Evolutionary conservation across 176 grass and related monocot species (phyloP), one percentile per base, ranked within the genome.

Genomic region (Bothriochloa decipiens): DNA sequence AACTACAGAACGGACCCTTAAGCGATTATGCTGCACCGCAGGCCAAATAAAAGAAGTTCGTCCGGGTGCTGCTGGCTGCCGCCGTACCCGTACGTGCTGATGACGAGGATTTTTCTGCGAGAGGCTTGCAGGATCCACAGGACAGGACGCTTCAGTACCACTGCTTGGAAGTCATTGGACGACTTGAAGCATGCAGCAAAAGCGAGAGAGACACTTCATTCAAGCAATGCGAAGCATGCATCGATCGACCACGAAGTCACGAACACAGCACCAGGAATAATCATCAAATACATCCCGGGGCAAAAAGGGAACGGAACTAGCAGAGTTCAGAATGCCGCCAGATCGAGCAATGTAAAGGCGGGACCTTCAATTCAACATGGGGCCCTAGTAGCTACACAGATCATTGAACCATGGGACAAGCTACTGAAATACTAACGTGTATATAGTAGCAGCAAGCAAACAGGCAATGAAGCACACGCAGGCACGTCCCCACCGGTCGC

Each of bases 141-240:
- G 6, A 42, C 8, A 40, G 72, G 47, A 22, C 37, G 72, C 7
- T 22, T 35, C 8, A 26, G 23, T 71, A 42, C 80, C 68, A 61
- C 67, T 42, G 10, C 67, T 32, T 72, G 5, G 22, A 77, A 84
- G 73, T 77, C 36, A 42, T n/a, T 11, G 32, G 39, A 42, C 23
- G 47, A 65, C 74, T 77, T 40, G 0, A n/a, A 33, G 74, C 74
- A 77, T 40, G 82, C 82, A 75, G 45, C 3, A 76, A 77, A 84
- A 84, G 73, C 63, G 63, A 84, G 35, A 76, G 36, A 77, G 35
- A 84, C 73, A 69, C 17, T 77, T 77, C 75, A 55, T 77, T 77
- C 75, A 55, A 50, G 81, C 81, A 67, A 50, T 45, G 10, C 43
- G 13, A 45, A 45, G 43, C 53, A 57, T 58, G 55, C 70, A 75